phyloP scores from a whole-genome alignment of 129 eudicot genomes.

The Escallonia herrerae region DNA sequence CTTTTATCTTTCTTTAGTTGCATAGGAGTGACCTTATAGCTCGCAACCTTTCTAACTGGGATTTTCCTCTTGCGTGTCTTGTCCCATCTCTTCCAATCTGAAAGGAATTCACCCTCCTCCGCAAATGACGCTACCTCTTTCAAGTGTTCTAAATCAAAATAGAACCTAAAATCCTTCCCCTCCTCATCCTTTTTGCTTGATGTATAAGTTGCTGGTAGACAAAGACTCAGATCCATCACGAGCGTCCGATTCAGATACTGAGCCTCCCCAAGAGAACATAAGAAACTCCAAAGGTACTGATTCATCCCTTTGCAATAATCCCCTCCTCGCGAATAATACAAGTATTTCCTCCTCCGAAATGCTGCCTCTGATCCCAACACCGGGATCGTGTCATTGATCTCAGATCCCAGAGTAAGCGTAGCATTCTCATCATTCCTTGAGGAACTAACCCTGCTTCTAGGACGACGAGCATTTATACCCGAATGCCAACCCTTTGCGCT shows the following conservation, averaged over 20 bases:
- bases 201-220: conserved; percentile 63
- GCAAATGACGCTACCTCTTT: conserved; percentile 75
- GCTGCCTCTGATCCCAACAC: conserved; percentile 52
- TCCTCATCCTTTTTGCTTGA: conserved; percentile 77
- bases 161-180: conserved; percentile 88
- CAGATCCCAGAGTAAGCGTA: conserved; percentile 51
- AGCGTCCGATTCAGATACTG: conserved; percentile 82
- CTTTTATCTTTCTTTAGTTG: conserved; percentile 75
- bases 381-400: conserved; percentile 86
- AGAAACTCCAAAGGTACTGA: conserved; percentile 92
- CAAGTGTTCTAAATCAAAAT: conserved; percentile 95
- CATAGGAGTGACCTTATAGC: conserved; percentile 76
- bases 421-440: conserved; percentile 35
- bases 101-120: conserved; percentile 72
- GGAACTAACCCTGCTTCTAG: conserved; percentile 36
- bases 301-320: conserved; percentile 96
- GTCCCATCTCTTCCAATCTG: conserved; percentile 86
- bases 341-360: conserved; percentile 68
- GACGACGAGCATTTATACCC: conserved; percentile 78
- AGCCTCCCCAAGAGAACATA: conserved; percentile 96
- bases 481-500: conserved; percentile 91
- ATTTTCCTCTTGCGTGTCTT: conserved; percentile 61
- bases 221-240: conserved; percentile 87
- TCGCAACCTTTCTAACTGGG: conserved; percentile 66
- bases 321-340: conserved; percentile 94